Percentiles rank a stretch among this genome's conserved stretches.
These are phyloP conservation scores for Ceriops zippeliana DNA, from an alignment of 345 rosid species.

Conservation along the genomic window DNA sequence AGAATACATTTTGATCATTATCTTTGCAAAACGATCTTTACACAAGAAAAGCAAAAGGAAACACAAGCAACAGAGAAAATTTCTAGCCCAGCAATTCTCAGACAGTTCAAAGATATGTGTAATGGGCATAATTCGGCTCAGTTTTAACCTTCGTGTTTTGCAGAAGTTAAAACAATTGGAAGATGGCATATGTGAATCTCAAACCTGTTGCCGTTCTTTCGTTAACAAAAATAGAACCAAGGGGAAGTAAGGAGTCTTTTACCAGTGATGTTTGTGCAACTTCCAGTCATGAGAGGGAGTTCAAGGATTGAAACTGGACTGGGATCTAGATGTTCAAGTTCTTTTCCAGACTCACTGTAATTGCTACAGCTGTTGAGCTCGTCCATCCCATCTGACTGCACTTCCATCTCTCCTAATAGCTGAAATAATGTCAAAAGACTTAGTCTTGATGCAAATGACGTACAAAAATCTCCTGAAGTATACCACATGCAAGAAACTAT, in stretches of 20 bases:
- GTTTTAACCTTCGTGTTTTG: background rate
- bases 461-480: background rate
- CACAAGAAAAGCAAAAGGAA: background rate
- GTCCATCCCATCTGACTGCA: conserved; percentile 15
- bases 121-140: background rate
- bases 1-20: background rate
- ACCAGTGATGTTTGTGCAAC: conserved; percentile 36
- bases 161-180: background rate
- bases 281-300: conserved; percentile 31
- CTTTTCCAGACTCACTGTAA: conserved; percentile 37
- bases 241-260: background rate
- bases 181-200: background rate
- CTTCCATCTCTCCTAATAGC: conserved; percentile 26
- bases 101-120: no score
- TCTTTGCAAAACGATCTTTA: conserved; percentile 4
- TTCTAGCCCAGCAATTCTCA: background rate
- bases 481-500: background rate
- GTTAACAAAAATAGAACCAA: background rate
- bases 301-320: conserved; percentile 41
- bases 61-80: background rate
- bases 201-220: background rate
- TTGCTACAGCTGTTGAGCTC: conserved; percentile 42
- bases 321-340: conserved; percentile 30
- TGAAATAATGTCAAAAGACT: conserved; percentile 22
- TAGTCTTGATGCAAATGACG: background rate